Evolutionary conservation across 129 eudicot genomes (phyloP).

Genomic region (carrot (Daucus carota)): DH1_v3.0 NC_030388.2:22015001-22015500

Average conservation of each 20-base stretch:
- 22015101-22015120: too few relatives aligned
- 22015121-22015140: too few relatives aligned
- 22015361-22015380: neutral
- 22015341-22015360: slow-evolving; percentile 92
- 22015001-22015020: neutral
- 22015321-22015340: slow-evolving; percentile 92
- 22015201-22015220: neutral
- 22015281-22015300: slow-evolving; percentile 38
- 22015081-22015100: neutral
- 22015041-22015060: neutral
- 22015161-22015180: too few relatives aligned
- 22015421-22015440: neutral
- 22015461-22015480: neutral
- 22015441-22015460: neutral
- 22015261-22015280: neutral
- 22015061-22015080: neutral
- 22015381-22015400: neutral
- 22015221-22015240: neutral
- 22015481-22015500: neutral
- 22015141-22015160: too few relatives aligned
- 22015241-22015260: neutral
- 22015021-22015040: neutral
- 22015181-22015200: neutral
- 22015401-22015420: neutral
- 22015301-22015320: slow-evolving; percentile 89